Conservation (phyloP, 2,329 filamentous ascomycete genomes). For the Lanzia echinophila region DNA sequence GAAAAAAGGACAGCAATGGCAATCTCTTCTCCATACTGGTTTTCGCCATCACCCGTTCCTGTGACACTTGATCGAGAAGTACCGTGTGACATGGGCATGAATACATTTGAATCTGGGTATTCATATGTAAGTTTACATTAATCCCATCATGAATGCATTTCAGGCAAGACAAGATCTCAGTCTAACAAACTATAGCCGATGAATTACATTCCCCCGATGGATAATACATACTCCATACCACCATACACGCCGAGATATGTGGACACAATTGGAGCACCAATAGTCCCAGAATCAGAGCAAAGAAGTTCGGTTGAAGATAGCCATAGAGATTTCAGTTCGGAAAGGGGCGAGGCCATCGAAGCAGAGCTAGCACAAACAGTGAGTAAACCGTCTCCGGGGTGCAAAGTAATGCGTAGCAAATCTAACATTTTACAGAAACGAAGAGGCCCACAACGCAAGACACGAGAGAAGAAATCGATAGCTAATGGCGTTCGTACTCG, state of each 20-base stretch:
- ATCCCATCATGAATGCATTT: not conserved
- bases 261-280: not conserved
- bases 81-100: conserved; percentile 2
- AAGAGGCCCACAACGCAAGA: not conserved
- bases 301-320: not conserved
- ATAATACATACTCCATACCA: conserved; percentile 4
- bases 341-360: conserved; percentile 3
- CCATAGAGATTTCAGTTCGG: not conserved
- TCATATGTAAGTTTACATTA: conserved; percentile 6
- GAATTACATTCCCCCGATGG: not conserved
- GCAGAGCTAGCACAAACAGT: not conserved
- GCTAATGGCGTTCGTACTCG: conserved; percentile 5
- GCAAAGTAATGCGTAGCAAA: not conserved
- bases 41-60: conserved; percentile 2
- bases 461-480: not conserved
- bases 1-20: not conserved
- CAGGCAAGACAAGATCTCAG: not conserved
- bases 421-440: conserved; percentile 1
- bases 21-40: conserved; percentile 4
- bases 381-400: not conserved
- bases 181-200: not conserved
- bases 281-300: not conserved
- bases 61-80: conserved; percentile 3
- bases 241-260: conserved; percentile 5
- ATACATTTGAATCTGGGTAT: not conserved